Evolutionary conservation across 2,329 filamentous ascomycete genomes (phyloP).

Genomic region (Chaetomiaceae sp.): DNA sequence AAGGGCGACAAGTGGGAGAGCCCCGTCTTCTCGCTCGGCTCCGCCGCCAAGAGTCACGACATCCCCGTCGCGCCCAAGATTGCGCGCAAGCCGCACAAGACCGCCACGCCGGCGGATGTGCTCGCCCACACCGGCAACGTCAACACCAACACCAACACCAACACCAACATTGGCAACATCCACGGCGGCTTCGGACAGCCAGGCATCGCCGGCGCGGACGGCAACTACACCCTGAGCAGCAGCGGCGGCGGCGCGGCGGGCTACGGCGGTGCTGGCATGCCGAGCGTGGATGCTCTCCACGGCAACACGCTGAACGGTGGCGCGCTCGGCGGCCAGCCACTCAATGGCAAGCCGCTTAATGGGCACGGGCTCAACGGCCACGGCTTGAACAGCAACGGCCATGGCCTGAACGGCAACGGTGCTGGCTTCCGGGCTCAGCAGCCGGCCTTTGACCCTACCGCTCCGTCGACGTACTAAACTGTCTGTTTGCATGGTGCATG

Average conservation of each 20-base stretch:
- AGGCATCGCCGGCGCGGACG: too few relatives aligned
- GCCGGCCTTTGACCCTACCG: constrained; percentile 5
- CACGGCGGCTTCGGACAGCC: too few relatives aligned
- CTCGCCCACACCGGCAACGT: neutral
- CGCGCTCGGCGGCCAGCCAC: neutral
- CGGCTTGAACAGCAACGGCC: neutral
- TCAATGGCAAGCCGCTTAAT: neutral
- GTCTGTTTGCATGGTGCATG: too few relatives aligned
- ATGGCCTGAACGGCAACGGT: neutral
- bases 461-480: constrained; percentile 3
- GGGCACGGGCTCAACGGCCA: neutral
- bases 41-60: constrained; percentile 63
- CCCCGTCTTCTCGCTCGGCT: constrained; percentile 84
- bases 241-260: neutral
- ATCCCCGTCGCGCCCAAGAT: constrained; percentile 57
- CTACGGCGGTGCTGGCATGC: neutral
- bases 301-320: neutral
- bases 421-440: neutral
- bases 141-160: neutral
- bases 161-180: too few relatives aligned
- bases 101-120: neutral
- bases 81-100: constrained; percentile 39
- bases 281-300: neutral
- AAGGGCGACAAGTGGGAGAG: constrained; percentile 95
- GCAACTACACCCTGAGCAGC: too few relatives aligned